A percentile compares a stretch with the other conserved stretches of the same genome.
Evolutionary conservation across 2,329 filamentous ascomycete genomes (phyloP).

Genomic region (Alternaria triticimaculans): DNA sequence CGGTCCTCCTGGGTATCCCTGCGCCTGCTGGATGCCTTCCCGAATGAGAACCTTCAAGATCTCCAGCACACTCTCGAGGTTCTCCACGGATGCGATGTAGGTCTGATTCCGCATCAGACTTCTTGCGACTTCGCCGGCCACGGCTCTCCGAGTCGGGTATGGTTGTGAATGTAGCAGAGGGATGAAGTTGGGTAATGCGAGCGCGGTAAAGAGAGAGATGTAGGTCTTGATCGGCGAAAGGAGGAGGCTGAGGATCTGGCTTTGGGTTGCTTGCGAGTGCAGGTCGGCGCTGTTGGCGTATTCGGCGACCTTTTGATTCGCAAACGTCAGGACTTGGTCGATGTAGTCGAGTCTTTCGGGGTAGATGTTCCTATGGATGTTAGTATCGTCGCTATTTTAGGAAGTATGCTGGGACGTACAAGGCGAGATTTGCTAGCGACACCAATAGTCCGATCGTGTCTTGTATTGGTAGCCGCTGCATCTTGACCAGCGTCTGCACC

Average conservation of each 20-base stretch:
- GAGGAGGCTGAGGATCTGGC: constrained; percentile 87
- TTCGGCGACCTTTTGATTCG: constrained; percentile 83
- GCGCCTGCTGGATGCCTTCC: constrained; percentile 82
- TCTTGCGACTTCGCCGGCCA: constrained; percentile 86
- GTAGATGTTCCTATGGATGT: constrained; percentile 75
- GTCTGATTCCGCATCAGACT: constrained; percentile 84
- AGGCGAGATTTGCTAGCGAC: constrained; percentile 89
- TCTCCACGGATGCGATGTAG: constrained; percentile 74
- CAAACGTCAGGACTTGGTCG: constrained; percentile 90
- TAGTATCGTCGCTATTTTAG: constrained; percentile 19
- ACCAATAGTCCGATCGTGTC: constrained; percentile 93
- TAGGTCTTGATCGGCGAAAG: constrained; percentile 90
- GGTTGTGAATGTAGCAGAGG: constrained; percentile 89
- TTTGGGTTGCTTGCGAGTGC: constrained; percentile 85
- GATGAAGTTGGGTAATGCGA: constrained; percentile 90
- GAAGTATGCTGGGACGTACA: constrained; percentile 57
- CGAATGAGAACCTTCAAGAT: constrained; percentile 91
- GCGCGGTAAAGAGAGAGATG: constrained; percentile 91
- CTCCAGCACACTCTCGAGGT: constrained; percentile 88
- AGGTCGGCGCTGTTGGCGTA: constrained; percentile 95
- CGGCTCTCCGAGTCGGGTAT: constrained; percentile 87
- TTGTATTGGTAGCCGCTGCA: constrained; percentile 88
- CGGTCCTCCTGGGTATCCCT: constrained; percentile 81
- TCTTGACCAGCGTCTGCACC: constrained; percentile 90
- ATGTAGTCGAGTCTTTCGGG: constrained; percentile 92